Evolutionary conservation across 2,329 filamentous ascomycete species (phyloP).

Genomic region (Aspergillus sp.): DNA sequence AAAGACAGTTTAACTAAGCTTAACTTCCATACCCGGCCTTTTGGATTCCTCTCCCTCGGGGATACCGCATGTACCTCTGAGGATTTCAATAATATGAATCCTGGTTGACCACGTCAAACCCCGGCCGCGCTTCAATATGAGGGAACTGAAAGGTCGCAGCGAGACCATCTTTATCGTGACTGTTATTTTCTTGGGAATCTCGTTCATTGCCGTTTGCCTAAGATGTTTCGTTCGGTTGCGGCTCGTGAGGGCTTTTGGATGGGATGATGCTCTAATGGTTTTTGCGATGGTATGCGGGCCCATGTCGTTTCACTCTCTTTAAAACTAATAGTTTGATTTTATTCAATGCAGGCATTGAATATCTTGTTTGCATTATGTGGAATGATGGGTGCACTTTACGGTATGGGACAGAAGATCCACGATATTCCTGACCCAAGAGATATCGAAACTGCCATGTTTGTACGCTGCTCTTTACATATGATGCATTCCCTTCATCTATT

Average conservation of each 20-base stretch:
- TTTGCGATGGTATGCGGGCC: slow-evolving; percentile 33
- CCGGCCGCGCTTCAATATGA: slow-evolving; percentile 24
- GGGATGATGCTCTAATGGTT: slow-evolving; percentile 40
- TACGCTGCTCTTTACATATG: slow-evolving; percentile 17
- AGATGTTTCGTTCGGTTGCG: slow-evolving; percentile 38
- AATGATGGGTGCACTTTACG: slow-evolving; percentile 34
- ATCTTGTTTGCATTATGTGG: slow-evolving; percentile 38
- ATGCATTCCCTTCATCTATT: slow-evolving; percentile 1
- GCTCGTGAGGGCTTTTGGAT: slow-evolving; percentile 37
- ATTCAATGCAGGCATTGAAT: slow-evolving; percentile 26
- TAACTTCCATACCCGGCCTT: slow-evolving; percentile 1
- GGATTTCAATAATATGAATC: slow-evolving; percentile 10
- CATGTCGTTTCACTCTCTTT: neutral
- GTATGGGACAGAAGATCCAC: slow-evolving; percentile 27
- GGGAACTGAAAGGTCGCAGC: slow-evolving; percentile 32
- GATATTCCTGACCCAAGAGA: slow-evolving; percentile 18
- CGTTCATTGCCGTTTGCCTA: slow-evolving; percentile 33
- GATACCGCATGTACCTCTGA: slow-evolving; percentile 7
- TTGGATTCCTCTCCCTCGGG: slow-evolving; percentile 1
- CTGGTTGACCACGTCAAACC: slow-evolving; percentile 6
- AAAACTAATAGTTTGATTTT: neutral
- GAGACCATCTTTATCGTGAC: slow-evolving; percentile 34
- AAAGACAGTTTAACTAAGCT: neutral
- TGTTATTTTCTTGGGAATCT: slow-evolving; percentile 31
- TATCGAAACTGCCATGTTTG: slow-evolving; percentile 34